These are phyloP conservation scores for Solanum sejunctum DNA, from an alignment of 257 asterid genomes.

Conservation along the genomic window DNA sequence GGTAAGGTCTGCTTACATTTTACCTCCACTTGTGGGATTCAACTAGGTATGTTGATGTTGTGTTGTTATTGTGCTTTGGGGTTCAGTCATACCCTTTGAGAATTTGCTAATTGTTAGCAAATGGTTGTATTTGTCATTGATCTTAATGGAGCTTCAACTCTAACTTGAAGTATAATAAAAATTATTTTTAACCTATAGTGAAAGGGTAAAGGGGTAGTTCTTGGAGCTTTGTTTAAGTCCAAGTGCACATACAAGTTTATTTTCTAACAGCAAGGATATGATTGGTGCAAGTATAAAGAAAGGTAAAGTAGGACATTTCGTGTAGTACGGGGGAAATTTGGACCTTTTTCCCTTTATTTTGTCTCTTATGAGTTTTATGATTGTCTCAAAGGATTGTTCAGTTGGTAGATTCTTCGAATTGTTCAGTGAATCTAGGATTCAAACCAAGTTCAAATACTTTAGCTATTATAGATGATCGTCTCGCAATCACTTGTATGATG, in stretches of 20 bases:
- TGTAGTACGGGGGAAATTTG: not conserved
- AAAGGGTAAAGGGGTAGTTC: not conserved
- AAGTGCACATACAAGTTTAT: not conserved
- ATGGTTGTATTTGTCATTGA: not conserved
- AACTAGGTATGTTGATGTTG: too few species aligned
- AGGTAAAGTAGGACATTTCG: not conserved
- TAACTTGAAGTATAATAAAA: not conserved
- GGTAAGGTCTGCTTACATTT: too few species aligned
- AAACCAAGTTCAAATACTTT: not conserved
- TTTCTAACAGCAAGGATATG: not conserved
- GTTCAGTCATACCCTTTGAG: not conserved
- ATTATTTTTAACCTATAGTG: not conserved
- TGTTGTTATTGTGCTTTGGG: not conserved
- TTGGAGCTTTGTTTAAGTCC: not conserved
- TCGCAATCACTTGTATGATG: not conserved
- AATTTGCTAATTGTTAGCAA: not conserved
- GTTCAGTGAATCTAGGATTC: not conserved
- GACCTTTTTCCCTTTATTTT: not conserved
- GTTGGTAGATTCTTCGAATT: not conserved
- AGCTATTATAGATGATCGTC: not conserved
- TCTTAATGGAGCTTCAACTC: not conserved
- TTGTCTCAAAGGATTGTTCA: not conserved
- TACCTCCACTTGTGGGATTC: too few species aligned
- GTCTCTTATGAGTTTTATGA: not conserved
- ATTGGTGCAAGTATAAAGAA: not conserved